A percentile compares a stretch with the other conserved stretches of the same genome.
phyloP scores from a whole-genome alignment of 371 early-diverging fungal species.

The Lichtheimia ramosa region DNA sequence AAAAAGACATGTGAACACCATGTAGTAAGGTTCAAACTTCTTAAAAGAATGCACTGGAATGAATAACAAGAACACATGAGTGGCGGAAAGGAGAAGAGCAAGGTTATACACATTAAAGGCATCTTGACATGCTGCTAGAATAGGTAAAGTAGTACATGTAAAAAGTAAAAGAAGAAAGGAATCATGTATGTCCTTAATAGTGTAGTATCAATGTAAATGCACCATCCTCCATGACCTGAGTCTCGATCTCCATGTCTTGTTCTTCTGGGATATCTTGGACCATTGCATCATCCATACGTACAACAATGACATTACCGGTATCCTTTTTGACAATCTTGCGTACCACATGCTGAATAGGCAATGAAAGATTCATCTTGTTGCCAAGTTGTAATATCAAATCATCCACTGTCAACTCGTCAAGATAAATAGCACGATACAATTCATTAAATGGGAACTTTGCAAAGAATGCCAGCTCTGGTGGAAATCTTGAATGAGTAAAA shows the following conservation, averaged over 20 bases:
- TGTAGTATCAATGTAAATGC: slow-evolving; percentile 41
- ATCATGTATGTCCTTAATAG: slow-evolving; percentile 20
- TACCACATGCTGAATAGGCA: slow-evolving; percentile 30
- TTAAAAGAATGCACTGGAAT: too few relatives aligned
- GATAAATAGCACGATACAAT: slow-evolving; percentile 53
- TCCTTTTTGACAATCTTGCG: slow-evolving; percentile 33
- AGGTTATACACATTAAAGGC: too few relatives aligned
- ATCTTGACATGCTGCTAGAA: too few relatives aligned
- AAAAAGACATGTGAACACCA: too few relatives aligned
- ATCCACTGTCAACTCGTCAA: slow-evolving; percentile 44
- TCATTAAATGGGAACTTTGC: slow-evolving; percentile 44
- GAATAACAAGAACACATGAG: too few relatives aligned
- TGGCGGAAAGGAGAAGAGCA: too few relatives aligned
- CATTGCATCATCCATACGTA: slow-evolving; percentile 53
- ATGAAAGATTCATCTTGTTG: slow-evolving; percentile 37
- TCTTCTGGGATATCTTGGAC: slow-evolving; percentile 54
- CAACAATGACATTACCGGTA: slow-evolving; percentile 22
- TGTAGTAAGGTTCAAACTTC: too few relatives aligned
- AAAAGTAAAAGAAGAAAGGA: too few relatives aligned
- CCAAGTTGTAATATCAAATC: slow-evolving; percentile 33
- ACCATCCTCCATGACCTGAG: slow-evolving; percentile 41
- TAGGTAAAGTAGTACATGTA: too few relatives aligned
- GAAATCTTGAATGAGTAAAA: neutral
- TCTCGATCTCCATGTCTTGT: slow-evolving; percentile 54
- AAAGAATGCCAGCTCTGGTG: slow-evolving; percentile 54